Conservation (phyloP, 768 basidiomycete species). For the Russula griseocarnosa region DNA sequence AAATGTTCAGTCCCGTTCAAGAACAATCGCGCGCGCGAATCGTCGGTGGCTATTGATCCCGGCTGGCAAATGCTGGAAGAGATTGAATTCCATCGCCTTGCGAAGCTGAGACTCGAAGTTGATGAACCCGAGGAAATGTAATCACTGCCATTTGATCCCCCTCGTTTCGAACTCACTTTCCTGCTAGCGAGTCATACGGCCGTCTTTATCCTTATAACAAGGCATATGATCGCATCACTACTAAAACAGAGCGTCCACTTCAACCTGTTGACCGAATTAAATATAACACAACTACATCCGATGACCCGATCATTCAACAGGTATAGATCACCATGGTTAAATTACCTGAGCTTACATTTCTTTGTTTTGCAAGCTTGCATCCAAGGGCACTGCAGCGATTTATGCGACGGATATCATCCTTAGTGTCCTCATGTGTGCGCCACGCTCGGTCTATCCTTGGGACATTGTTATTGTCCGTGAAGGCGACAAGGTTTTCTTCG, state of each 20-base stretch:
- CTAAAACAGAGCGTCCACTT: conserved; percentile 86
- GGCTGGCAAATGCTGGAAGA: conserved; percentile 97
- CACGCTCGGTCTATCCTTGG: conserved; percentile 96
- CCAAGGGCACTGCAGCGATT: conserved; percentile 76
- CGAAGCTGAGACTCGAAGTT: conserved; percentile 90
- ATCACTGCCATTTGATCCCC: conserved; percentile 34
- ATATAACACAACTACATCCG: conserved; percentile 96
- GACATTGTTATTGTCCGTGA: conserved; percentile 94
- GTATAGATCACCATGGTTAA: conserved; percentile 38
- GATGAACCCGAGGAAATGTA: conserved; percentile 89
- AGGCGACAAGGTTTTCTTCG: conserved; percentile 89
- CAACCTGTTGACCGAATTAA: conserved; percentile 92
- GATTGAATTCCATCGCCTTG: conserved; percentile 89
- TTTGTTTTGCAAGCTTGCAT: conserved; percentile 54
- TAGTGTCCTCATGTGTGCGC: conserved; percentile 92
- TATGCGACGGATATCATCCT: conserved; percentile 96
- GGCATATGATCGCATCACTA: conserved; percentile 90
- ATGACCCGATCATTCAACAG: conserved; percentile 94
- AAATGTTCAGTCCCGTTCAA: conserved; percentile 30
- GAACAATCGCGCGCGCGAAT: conserved; percentile 84
- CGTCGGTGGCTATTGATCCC: conserved; percentile 87
- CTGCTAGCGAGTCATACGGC: conserved; percentile 73
- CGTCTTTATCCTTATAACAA: conserved; percentile 92
- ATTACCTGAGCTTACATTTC: conserved; percentile 17
- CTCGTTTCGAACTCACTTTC: conserved; percentile 7